Evolutionary conservation across 768 basidiomycete species (phyloP), one percentile per base, ranked within the genome.

Genomic region (Leccinum subgranulosum): DNA sequence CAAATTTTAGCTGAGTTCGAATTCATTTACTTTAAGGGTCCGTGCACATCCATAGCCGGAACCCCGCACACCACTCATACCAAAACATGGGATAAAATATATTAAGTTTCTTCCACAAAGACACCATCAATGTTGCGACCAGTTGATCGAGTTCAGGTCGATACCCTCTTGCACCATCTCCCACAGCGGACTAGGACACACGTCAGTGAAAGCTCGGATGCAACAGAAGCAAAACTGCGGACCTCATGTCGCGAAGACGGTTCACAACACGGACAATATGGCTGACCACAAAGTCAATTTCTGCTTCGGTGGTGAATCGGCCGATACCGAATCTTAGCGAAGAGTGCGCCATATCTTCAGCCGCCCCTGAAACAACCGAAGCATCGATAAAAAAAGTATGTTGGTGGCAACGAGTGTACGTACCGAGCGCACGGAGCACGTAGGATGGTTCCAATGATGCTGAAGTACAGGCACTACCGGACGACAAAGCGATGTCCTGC

Each of bases 121-220:
- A 29, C 46, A 19, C 33, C 46, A 54, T 76, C 73, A 82, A 62
- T 81, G 79, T 56, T 79, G 91, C 48, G 91, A 89, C 95, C 95
- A 98, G 75, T 98, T 84, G 70, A 98, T 99, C 17, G 89, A 81
- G 69, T 86, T 94, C 64, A 98, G 84, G 72, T 99, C 97, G 58
- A 98, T 95, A 45, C 96, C 96, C 71, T 98, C 97, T 75, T 97
- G 94, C 15, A 98, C 95, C 95, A 99, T 98, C 77, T 99, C 97
- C 96, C 96, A 99, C 54, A 99, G 75, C 33, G 97, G 97, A 68
- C 93, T 92, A 27, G 23, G 39, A 49, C 50, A 25, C 29, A 25
- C 52, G 50, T 65, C 28, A 61, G 51, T 29, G 59, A 51, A 54
- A 60, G 31, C 49, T n/a, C 55, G 6, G 27, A 39, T 39, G 17